These are phyloP conservation scores for Chrysosphaeria jannelii DNA, from an alignment of 2,329 filamentous ascomycete species.

Conservation along the genomic window DNA sequence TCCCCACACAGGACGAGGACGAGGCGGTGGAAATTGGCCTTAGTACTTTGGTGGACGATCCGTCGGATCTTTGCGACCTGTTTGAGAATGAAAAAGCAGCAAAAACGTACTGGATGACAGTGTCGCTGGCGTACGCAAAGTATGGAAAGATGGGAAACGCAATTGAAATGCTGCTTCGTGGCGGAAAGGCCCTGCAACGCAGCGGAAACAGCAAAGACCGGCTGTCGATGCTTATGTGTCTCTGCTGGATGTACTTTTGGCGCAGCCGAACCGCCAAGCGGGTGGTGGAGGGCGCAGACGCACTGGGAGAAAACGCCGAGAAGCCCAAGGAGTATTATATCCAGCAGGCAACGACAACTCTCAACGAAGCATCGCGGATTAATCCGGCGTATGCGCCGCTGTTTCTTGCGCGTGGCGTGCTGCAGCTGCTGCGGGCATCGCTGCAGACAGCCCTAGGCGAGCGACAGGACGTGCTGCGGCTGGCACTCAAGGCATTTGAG, in stretches of 20 bases:
- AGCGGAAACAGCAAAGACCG: conserved; percentile 48
- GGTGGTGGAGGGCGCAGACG: conserved; percentile 21
- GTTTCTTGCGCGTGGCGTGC: conserved; percentile 68
- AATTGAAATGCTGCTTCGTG: conserved; percentile 43
- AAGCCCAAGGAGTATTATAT: conserved; percentile 88
- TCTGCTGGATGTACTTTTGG: conserved; percentile 77
- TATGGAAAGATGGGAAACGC: conserved; percentile 74
- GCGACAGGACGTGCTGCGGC: conserved; percentile 47
- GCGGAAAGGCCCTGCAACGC: conserved; percentile 37
- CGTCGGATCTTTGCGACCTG: conserved; percentile 77
- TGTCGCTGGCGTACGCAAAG: conserved; percentile 86
- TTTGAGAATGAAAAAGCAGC: conserved; percentile 83
- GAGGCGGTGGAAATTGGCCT: conserved; percentile 79
- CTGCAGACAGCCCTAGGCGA: conserved; percentile 55
- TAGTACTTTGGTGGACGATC: conserved; percentile 71
- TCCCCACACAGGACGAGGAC: conserved; percentile 35
- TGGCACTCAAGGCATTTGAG: conserved; percentile 79
- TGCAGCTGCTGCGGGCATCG: conserved; percentile 67
- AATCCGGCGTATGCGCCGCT: conserved; percentile 80
- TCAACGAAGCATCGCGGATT: conserved; percentile 87
- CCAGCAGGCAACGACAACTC: conserved; percentile 59
- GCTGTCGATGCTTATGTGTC: conserved; percentile 52
- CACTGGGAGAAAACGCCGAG: conserved; percentile 32
- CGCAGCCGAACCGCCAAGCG: conserved; percentile 57
- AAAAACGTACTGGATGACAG: conserved; percentile 92